Base-by-base conservation (phyloP, 768 basidiomycete species). In the Hortiboletus flavorubellus region DNA sequence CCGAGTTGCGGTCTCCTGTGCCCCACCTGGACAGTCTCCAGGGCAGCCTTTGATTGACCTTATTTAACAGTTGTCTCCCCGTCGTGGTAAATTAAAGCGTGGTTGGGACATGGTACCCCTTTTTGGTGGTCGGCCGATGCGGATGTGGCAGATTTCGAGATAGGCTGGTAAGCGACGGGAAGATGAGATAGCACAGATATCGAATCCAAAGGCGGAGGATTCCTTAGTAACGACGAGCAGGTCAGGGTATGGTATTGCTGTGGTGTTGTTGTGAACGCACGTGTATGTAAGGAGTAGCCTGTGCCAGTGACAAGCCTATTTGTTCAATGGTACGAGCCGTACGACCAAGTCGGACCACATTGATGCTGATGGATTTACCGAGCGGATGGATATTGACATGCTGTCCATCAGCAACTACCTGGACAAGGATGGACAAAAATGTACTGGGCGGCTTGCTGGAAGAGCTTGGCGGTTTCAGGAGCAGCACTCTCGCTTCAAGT, bases 401-500 rank as follows among this genome's bases (percentile, higher is more conserved):
- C 4, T 34, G 2, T 5, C 33, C 33, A 34, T 34, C 33, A 39
- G 15, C 26, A 26, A 26, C 5, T 26, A 5, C 26, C 5, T 26
- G 35, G 35, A 34, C 4, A 12, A 34, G 11, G 34, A 34, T 34
- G 34, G 12, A 34, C 12, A 34, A 14, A 14, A 38, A 9, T 38
- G 16, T 38, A 38, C 12, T 38, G 37, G 16, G 37, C 37, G 16
- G 21, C 14, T 8, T 16, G 11, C 12, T 30, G 51, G 14, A 37
- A 29, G 34, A 8, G 15, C 26, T 26, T 26, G 47, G 51, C 51
- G 0, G 54, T 56, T 56, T 56, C 55, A 56, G 43, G 9, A 21
- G 26, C 34, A 23, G 6, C 39, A 15, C 14, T 16, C 18, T 38
- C 15, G 56, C 58, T 58, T 57, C 56, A 57, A 26, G 38, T 46